Evolutionary conservation across 2,329 filamentous ascomycete genomes (phyloP).

Genomic region (Shiraia sp.): DNA sequence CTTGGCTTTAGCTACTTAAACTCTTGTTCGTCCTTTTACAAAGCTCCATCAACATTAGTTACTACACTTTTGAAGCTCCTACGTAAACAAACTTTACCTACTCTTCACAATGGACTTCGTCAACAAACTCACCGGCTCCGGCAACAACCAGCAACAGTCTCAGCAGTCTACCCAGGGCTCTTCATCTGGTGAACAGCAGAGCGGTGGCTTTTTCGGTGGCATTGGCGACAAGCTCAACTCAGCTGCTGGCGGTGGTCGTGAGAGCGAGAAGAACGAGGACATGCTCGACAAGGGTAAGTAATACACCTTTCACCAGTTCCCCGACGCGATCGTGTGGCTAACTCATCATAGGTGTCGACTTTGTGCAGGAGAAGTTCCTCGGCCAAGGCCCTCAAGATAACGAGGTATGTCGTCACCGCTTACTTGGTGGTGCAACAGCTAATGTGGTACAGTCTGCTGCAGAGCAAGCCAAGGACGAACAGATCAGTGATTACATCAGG

Average conservation of each 20-base stretch:
- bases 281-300: conserved; percentile 74
- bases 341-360: conserved; percentile 66
- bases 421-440: conserved; percentile 8
- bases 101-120: conserved; percentile 51
- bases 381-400: conserved; percentile 66
- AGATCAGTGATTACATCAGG: conserved; percentile 74
- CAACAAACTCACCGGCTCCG: conserved; percentile 51
- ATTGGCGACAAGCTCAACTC: conserved; percentile 72
- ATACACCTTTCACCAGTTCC: not conserved
- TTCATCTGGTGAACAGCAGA: conserved; percentile 37
- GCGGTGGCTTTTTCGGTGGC: conserved; percentile 58
- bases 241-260: conserved; percentile 70
- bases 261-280: conserved; percentile 83
- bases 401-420: conserved; percentile 46
- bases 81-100: conserved; percentile 5
- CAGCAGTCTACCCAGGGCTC: conserved; percentile 32
- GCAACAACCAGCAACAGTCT: conserved; percentile 36
- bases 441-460: conserved; percentile 54
- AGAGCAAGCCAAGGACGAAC: conserved; percentile 83
- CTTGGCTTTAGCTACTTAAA: conserved; percentile 13
- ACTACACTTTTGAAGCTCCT: conserved; percentile 9
- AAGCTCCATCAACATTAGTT: conserved; percentile 4
- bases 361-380: conserved; percentile 75
- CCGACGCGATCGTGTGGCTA: conserved; percentile 9
- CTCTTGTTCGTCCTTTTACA: conserved; percentile 8